phyloP scores from a whole-genome alignment of 225 moss, liverwort and hornwort genomes.

The Physcomitrium patens region DNA sequence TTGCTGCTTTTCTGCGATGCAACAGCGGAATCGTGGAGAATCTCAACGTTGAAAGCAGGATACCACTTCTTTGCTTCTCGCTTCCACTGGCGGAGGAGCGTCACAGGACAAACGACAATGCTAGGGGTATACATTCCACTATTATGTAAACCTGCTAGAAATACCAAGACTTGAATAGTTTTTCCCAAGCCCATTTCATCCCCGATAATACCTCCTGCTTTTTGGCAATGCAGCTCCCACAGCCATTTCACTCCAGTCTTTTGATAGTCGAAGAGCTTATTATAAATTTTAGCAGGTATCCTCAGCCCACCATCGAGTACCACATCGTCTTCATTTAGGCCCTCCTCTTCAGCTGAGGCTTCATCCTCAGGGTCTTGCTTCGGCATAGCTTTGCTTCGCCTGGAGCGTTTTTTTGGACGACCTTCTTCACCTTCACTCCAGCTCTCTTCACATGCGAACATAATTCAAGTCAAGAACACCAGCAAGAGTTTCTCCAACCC shows the following conservation, averaged over 20 bases:
- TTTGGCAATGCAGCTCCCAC: slow-evolving; percentile 97
- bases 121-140: slow-evolving; percentile 80
- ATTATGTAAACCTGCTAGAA: slow-evolving; percentile 82
- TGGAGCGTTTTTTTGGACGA: slow-evolving; percentile 46
- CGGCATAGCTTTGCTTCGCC: slow-evolving; percentile 32
- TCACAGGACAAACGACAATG: slow-evolving; percentile 92
- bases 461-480: slow-evolving; percentile 22
- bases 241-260: slow-evolving; percentile 98
- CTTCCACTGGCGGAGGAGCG: slow-evolving; percentile 93
- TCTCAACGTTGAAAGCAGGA: slow-evolving; percentile 71
- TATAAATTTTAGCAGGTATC: slow-evolving; percentile 70
- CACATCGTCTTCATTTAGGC: slow-evolving; percentile 60
- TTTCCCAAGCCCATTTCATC: slow-evolving; percentile 99
- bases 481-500: slow-evolving; percentile 2
- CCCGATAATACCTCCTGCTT: slow-evolving; percentile 91
- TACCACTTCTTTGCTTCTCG: slow-evolving; percentile 91
- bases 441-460: slow-evolving; percentile 48
- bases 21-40: slow-evolving; percentile 83
- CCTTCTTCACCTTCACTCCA: slow-evolving; percentile 56
- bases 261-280: slow-evolving; percentile 87
- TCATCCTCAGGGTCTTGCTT: slow-evolving; percentile 41
- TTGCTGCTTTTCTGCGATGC: slow-evolving; percentile 44
- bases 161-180: slow-evolving; percentile 83
- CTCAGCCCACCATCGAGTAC: slow-evolving; percentile 87
- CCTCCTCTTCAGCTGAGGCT: slow-evolving; percentile 41